phyloP scores from a whole-genome alignment of 2,329 filamentous ascomycete genomes.

The Colletotrichum aenigma region DNA sequence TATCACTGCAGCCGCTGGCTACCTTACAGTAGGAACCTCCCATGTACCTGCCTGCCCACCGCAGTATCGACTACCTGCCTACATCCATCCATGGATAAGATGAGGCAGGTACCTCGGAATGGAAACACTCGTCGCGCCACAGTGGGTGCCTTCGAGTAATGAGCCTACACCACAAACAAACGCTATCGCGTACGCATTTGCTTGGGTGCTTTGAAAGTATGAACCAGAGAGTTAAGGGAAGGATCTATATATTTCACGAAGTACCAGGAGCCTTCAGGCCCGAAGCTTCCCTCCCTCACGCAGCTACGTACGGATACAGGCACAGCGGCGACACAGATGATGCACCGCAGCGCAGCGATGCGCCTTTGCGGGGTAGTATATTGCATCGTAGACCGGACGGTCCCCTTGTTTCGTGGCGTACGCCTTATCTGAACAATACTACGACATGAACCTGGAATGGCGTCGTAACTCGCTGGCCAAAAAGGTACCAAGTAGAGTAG shows the following conservation, averaged over 20 bases:
- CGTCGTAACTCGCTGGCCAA: not conserved
- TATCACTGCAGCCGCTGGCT: not conserved
- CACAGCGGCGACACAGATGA: not conserved
- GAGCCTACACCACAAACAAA: not conserved
- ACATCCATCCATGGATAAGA: not conserved
- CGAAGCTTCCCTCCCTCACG: not conserved
- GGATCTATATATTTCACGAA: not conserved
- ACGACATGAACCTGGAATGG: not conserved
- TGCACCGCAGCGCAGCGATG: not conserved
- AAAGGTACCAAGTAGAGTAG: conserved; percentile 1
- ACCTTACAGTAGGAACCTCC: not conserved
- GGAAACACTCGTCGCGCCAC: not conserved
- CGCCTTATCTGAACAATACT: not conserved
- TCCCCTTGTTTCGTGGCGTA: not conserved
- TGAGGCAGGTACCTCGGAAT: not conserved
- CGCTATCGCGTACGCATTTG: not conserved
- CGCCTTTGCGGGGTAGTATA: not conserved
- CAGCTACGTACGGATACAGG: not conserved
- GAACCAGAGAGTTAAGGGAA: not conserved
- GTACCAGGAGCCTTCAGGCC: too few relatives aligned
- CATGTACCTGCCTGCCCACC: not conserved
- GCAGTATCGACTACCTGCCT: not conserved
- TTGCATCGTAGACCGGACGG: not conserved
- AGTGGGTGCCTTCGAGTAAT: not conserved
- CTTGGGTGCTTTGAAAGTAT: not conserved